Evolutionary conservation across 768 basidiomycete species (phyloP), one percentile per base, ranked within the genome.

Genomic region (Kwoniella heveanensis): DNA sequence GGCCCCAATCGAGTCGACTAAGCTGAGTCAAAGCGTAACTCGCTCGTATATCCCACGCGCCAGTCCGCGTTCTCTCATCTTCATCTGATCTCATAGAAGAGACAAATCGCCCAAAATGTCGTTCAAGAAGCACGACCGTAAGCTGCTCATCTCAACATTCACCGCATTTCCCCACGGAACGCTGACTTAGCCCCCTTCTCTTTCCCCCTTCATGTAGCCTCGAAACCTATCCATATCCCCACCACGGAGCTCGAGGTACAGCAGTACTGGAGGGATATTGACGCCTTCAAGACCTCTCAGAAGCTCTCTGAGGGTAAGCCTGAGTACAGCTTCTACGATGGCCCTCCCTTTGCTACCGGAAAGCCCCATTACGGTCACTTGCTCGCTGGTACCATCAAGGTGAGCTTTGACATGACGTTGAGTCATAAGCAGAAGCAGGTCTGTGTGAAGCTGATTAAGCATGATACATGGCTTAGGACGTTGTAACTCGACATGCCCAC

Each of bases 301-400:
- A 92, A 92, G 82, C 87, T 94, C 50, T 92, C 91, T 0, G 89
- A 95, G 77, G 93, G 93, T 2, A 85, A 88, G 39, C 92, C 93
- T 19, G 88, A 90, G 75, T 99, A 84, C 79, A 87, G 92, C 24
- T 99, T 99, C 83, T 98, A 92, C 82, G 96, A 97, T 79, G 94
- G 94, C 3, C 93, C 93, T 1, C 95, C 95, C 0, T 98, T 97
- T 74, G 95, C 95, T 0, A 98, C 95, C 1, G 96, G 96, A 48
- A 83, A 94, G 71, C 95, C 95, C 7, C 95, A 97, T 78, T 97
- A 97, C 72, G 95, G 95, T 8, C 92, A 95, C 82, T 82, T 96
- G 52, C 85, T 96, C 44, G 90, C 92, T 32, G 79, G 78, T 59
- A 77, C 77, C 50, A 78, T 80, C 67, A 81, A 81, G 70, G 79